These are phyloP conservation scores for Thuja plicata DNA, from an alignment of 83 land plant species.

Conservation along the genomic window DNA sequence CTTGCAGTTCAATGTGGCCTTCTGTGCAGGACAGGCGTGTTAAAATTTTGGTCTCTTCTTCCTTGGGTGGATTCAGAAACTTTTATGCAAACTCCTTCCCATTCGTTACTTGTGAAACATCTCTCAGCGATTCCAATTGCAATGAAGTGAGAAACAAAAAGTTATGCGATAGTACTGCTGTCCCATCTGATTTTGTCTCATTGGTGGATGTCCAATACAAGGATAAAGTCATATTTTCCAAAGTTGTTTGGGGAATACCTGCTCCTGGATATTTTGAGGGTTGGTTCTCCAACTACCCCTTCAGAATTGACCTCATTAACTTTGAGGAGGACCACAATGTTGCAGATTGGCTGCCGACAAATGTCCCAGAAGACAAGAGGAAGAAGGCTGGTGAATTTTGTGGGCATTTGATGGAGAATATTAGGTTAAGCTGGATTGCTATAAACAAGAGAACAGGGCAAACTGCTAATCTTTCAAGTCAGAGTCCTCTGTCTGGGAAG, in stretches of 20 bases:
- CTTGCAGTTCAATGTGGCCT: slow-evolving; percentile 7
- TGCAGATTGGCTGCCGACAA: slow-evolving; percentile 3
- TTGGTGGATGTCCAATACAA: slow-evolving; percentile 19
- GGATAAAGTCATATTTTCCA: background rate
- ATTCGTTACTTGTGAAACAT: background rate
- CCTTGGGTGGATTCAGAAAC: background rate
- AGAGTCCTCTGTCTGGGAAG: slow-evolving; percentile 65
- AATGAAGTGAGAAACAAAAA: background rate
- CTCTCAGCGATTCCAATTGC: background rate
- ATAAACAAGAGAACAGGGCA: slow-evolving; percentile 50
- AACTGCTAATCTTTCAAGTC: slow-evolving; percentile 75
- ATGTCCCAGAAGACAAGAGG: background rate
- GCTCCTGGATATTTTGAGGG: background rate
- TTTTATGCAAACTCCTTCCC: slow-evolving; percentile 8
- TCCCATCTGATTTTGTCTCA: slow-evolving; percentile 4
- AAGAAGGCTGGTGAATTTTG: background rate
- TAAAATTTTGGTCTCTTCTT: background rate
- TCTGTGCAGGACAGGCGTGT: background rate
- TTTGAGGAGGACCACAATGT: background rate
- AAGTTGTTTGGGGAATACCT: slow-evolving; percentile 18
- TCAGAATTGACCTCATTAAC: slow-evolving; percentile 22
- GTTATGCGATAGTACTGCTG: background rate
- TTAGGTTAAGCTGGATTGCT: slow-evolving; percentile 67
- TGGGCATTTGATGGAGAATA: background rate
- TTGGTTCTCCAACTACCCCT: background rate